Base-by-base conservation (phyloP, 139 green algal genomes). In the Ostreobium quekettii region DNA sequence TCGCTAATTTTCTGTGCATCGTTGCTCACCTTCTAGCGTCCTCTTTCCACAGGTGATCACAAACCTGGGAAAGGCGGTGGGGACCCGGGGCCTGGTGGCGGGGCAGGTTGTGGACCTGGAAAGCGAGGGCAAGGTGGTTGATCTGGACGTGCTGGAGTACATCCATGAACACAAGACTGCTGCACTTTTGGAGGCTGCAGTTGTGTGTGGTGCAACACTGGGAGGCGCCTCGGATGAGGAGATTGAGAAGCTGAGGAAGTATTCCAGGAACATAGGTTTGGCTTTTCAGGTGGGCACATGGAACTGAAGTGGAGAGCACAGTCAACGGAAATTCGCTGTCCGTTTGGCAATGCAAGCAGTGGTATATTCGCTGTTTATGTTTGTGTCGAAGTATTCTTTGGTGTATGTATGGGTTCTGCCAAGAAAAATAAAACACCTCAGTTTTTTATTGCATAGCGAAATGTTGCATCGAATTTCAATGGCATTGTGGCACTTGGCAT, bases 151-250 rank as follows among this genome's bases (percentile, higher is more conserved):
- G 53, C 81, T 99, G 59, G 68, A 93, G 73, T 99, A 97, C 86
- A 99, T 99, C 76, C 93, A 99, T 78, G 78, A 91, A 74, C 92
- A 98, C 86, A 99, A 99, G 83, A 99, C 94, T 0, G 94, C 90
- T 2, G 93, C 90, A 36, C 86, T 99, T 73, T 84, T 99, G 33
- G 92, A 98, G 84, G 93, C 91, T 22, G 79, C 87, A 2, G 93
- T 98, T 19, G 90, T 97, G 47, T 88, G 80, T 63, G 92, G 94
- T 33, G 94, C 94, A 6, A 85, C 97, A 7, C 30, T 92, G 36
- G 90, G 89, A 29, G 85, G 83, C 3, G 93, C 91, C 4, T 81
- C 74, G 4, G 87, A 97, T 19, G 78, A 77, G 30, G 86, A 96
- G 3, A 71, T 99, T 19, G 90, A 93, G 75, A 82, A 84, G 65